Base-by-base conservation (phyloP, 805 yeast genomes). In the Ogataea paradorogensis region DNA sequence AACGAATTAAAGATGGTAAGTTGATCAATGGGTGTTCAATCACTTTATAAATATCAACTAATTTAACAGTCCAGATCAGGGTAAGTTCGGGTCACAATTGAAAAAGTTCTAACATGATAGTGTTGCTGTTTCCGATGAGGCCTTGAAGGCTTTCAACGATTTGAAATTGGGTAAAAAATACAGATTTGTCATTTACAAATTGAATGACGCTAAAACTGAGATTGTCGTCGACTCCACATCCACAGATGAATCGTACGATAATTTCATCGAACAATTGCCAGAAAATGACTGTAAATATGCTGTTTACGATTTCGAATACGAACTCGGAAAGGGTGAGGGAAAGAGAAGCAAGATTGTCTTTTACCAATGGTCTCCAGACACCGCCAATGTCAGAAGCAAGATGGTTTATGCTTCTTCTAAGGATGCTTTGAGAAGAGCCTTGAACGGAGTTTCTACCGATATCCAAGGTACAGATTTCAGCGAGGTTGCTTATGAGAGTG, bases 331-430 rank as follows among this genome's bases (percentile, higher is more conserved):
- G 37, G 90, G 88, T 56, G 98, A 91, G 69, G 99, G 99, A 65
- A 89, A 88, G 77, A 85, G 78, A 64, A 69, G 74, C 61, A 80
- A 80, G 74, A 76, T 80, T 53, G 75, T 78, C 45, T 80, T 80
- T 64, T 77, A 62, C 73, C 85, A 93, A 53, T 93, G 99, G 99
- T 82, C 97, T 48, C 99, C 99, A 59, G 99, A 93, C 65, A 87
- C 95, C 47, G 96, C 98, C 40, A 88, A 93, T 47, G 82, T 93
- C 59, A 84, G 95, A 74, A 67, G 89, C 56, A 93, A 93, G 84
- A 93, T 93, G 99, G 85, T 91, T 48, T 91, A 90, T 73, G 98
- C 99, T 33, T 80, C 96, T n/a, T 90, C 98, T 46, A 89, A 89
- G 71, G 98, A 90, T 59, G 96, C 97, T 35, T 78, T 93, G 62